A percentile compares a stretch with the other conserved stretches of the same genome.
These are phyloP conservation scores for Phaeotremella skinneri DNA, from an alignment of 768 basidiomycete genomes.

Conservation along the genomic window DNA sequence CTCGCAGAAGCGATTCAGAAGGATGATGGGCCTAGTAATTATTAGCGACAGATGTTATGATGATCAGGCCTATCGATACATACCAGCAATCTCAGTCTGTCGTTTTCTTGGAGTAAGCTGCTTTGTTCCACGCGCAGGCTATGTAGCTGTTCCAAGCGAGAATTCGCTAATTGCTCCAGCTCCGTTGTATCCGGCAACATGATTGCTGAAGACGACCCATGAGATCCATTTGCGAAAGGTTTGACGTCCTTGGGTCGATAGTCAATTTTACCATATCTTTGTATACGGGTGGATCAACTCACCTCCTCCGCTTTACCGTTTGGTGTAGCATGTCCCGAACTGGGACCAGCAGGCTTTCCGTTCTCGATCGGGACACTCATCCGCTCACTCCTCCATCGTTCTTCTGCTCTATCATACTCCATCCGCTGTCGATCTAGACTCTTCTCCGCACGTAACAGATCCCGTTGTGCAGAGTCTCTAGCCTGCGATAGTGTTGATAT, in stretches of 20 bases:
- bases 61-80: slow-evolving; percentile 7
- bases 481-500: slow-evolving; percentile 21
- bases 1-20: slow-evolving; percentile 34
- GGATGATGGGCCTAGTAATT: slow-evolving; percentile 38
- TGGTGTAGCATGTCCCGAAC: slow-evolving; percentile 43
- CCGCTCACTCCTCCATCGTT: slow-evolving; percentile 25
- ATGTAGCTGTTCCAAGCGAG: slow-evolving; percentile 35
- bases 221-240: slow-evolving; percentile 22
- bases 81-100: slow-evolving; percentile 31
- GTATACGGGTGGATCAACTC: neutral
- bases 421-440: slow-evolving; percentile 41
- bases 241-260: slow-evolving; percentile 28
- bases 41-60: no score
- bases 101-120: slow-evolving; percentile 31
- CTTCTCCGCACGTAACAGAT: slow-evolving; percentile 35
- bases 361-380: slow-evolving; percentile 25
- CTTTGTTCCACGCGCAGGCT: slow-evolving; percentile 37
- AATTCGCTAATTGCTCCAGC: slow-evolving; percentile 37
- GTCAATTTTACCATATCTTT: neutral
- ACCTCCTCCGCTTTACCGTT: slow-evolving; percentile 38
- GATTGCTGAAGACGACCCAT: slow-evolving; percentile 1
- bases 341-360: slow-evolving; percentile 17
- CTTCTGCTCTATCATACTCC: slow-evolving; percentile 40
- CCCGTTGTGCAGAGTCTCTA: slow-evolving; percentile 24
- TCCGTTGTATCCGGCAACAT: slow-evolving; percentile 37